phyloP scores from a whole-genome alignment of 352 stramenopile species.

The Pythium sp. region DNA sequence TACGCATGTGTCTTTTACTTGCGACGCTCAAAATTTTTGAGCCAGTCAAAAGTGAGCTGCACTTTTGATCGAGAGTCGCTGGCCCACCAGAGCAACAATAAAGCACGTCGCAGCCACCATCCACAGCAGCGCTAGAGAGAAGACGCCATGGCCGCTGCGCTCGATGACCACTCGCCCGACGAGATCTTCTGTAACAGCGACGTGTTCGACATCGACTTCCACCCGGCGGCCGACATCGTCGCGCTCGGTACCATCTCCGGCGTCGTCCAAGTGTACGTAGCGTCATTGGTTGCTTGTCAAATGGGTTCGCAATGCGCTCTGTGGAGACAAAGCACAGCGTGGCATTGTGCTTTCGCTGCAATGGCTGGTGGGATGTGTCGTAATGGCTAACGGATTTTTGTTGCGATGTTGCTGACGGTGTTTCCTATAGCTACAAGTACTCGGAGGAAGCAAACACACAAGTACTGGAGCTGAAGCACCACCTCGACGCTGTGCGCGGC shows the following conservation, averaged over 20 bases:
- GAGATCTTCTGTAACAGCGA: conserved; percentile 74
- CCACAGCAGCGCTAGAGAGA: neutral
- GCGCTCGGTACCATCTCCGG: conserved; percentile 72
- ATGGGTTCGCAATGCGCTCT: conserved; percentile 7
- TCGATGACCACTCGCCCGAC: conserved; percentile 75
- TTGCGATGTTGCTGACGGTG: neutral
- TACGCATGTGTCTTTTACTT: no score
- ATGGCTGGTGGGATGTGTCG: neutral
- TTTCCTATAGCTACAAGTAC: conserved; percentile 68
- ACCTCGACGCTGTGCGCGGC: conserved; percentile 65
- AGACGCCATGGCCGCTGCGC: conserved; percentile 46
- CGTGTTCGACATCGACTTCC: conserved; percentile 87
- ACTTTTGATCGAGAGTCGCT: no score
- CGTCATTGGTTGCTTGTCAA: neutral
- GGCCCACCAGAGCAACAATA: no score
- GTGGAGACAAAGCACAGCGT: neutral
- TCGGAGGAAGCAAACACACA: conserved; percentile 64
- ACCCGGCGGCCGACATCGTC: conserved; percentile 66
- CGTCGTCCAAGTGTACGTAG: conserved; percentile 77
- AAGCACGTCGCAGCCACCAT: neutral
- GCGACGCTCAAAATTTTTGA: no score
- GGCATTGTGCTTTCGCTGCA: neutral
- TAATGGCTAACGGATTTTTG: neutral
- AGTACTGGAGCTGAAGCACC: conserved; percentile 71
- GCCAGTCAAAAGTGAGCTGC: conserved; percentile 35